These are phyloP conservation scores for Pinus taeda DNA, from an alignment of 75 land plant species.

Conservation along the genomic window DNA sequence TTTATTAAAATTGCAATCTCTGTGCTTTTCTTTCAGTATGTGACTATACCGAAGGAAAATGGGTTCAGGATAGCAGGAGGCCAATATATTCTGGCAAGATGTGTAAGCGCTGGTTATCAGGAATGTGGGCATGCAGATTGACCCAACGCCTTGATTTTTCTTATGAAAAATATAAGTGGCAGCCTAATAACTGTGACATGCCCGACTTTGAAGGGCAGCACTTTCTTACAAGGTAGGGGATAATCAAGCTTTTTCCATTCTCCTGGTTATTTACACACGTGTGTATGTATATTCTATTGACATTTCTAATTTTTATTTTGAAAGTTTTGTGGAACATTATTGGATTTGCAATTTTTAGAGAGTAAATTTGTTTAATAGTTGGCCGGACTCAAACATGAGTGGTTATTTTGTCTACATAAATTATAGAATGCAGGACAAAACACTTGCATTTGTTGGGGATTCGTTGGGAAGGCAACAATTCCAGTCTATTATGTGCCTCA, in stretches of 20 bases:
- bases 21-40: slow-evolving; percentile 43
- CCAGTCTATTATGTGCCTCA: slow-evolving; percentile 88
- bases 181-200: slow-evolving; percentile 76
- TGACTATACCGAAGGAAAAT: slow-evolving; percentile 71
- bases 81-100: slow-evolving; percentile 75
- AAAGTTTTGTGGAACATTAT: background rate
- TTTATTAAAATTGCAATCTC: background rate
- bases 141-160: slow-evolving; percentile 63
- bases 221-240: slow-evolving; percentile 57
- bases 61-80: slow-evolving; percentile 59
- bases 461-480: slow-evolving; percentile 87
- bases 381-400: slow-evolving; percentile 82
- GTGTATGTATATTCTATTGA: too few relatives aligned
- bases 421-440: slow-evolving; percentile 71
- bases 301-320: background rate
- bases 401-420: slow-evolving; percentile 76
- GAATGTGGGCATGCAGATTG: slow-evolving; percentile 81
- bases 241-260: background rate
- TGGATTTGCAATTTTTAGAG: background rate
- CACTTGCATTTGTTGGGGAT: slow-evolving; percentile 82
- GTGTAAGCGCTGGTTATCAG: slow-evolving; percentile 80
- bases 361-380: background rate
- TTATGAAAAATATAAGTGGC: slow-evolving; percentile 76
- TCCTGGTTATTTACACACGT: background rate
- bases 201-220: slow-evolving; percentile 47